Percentiles rank a stretch among this genome's conserved stretches.
phyloP scores from a whole-genome alignment of 805 yeast species.

The Hagleromyces aurorensis region DNA sequence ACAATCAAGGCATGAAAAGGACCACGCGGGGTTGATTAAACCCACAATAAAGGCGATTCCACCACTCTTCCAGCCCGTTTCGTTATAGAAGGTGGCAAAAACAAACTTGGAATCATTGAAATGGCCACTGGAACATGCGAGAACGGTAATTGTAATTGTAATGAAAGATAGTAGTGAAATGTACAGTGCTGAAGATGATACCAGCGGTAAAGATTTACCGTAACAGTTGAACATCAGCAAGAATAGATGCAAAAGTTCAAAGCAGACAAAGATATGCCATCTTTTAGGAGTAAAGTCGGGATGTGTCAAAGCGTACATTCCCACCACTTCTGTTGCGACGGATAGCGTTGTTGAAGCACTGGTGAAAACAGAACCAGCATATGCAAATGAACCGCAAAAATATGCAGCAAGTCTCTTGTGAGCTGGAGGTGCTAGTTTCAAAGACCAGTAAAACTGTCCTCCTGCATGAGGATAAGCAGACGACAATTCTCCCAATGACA shows the following conservation, averaged over 20 bases:
- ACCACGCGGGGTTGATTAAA: slow-evolving; percentile 63
- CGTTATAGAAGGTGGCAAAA: slow-evolving; percentile 47
- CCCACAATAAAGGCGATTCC: slow-evolving; percentile 64
- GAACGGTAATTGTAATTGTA: slow-evolving; percentile 47
- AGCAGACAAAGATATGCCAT: slow-evolving; percentile 53
- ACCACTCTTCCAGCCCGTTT: slow-evolving; percentile 52
- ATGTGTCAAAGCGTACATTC: slow-evolving; percentile 37
- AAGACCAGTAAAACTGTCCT: slow-evolving; percentile 57
- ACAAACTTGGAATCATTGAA: slow-evolving; percentile 50
- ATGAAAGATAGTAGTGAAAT: slow-evolving; percentile 47
- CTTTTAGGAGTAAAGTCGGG: slow-evolving; percentile 34
- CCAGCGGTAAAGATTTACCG: slow-evolving; percentile 45
- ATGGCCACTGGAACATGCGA: slow-evolving; percentile 49
- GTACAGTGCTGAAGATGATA: slow-evolving; percentile 47
- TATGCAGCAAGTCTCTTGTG: slow-evolving; percentile 42
- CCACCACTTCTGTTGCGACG: slow-evolving; percentile 47
- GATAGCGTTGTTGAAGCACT: slow-evolving; percentile 55
- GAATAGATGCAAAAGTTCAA: slow-evolving; percentile 40
- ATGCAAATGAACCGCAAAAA: slow-evolving; percentile 56
- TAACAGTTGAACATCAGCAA: slow-evolving; percentile 46
- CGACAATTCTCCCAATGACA: slow-evolving; percentile 46
- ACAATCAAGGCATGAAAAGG: slow-evolving; percentile 60
- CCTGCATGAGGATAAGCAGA: slow-evolving; percentile 58
- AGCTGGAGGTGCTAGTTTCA: slow-evolving; percentile 44
- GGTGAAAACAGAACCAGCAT: slow-evolving; percentile 58